These are phyloP conservation scores for Aaosphaeria pasadenensis DNA, from an alignment of 2,329 filamentous ascomycete species.

Conservation along the genomic window DNA sequence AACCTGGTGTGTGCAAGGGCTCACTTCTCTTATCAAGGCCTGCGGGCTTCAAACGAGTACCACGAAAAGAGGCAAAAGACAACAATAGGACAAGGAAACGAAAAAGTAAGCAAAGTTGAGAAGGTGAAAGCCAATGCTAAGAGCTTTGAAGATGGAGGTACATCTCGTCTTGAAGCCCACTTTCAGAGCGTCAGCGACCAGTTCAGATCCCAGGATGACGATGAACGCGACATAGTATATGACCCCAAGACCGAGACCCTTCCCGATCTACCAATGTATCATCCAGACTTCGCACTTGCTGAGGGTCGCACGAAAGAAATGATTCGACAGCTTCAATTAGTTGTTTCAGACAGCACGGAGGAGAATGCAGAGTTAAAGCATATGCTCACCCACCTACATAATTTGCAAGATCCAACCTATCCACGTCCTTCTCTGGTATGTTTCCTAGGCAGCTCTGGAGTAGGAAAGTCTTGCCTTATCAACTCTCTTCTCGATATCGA, in stretches of 20 bases:
- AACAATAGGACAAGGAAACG: no score
- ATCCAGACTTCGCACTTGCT: constrained; percentile 9
- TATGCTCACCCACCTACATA: constrained; percentile 1
- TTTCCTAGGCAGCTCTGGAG: constrained; percentile 14
- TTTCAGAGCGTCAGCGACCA: not conserved
- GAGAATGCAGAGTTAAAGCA: constrained; percentile 1
- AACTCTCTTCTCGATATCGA: constrained; percentile 13
- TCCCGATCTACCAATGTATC: constrained; percentile 12
- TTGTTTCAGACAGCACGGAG: constrained; percentile 3
- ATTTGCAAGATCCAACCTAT: not conserved
- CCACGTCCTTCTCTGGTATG: constrained; percentile 5
- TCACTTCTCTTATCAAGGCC: no score
- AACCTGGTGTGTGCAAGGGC: no score
- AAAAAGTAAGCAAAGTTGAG: no score
- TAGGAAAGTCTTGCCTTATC: constrained; percentile 13
- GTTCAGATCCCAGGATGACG: not conserved
- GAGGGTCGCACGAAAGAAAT: not conserved
- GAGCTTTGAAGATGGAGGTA: no score
- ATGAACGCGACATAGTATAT: constrained; percentile 1
- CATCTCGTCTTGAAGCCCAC: not conserved
- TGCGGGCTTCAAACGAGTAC: no score
- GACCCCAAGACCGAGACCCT: constrained; percentile 7
- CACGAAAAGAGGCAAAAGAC: no score
- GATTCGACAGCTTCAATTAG: constrained; percentile 2
- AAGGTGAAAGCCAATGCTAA: no score